Evolutionary conservation across 331 rosid species (phyloP), one percentile per base, ranked within the genome.

Genomic region (Malus hybrid): DNA sequence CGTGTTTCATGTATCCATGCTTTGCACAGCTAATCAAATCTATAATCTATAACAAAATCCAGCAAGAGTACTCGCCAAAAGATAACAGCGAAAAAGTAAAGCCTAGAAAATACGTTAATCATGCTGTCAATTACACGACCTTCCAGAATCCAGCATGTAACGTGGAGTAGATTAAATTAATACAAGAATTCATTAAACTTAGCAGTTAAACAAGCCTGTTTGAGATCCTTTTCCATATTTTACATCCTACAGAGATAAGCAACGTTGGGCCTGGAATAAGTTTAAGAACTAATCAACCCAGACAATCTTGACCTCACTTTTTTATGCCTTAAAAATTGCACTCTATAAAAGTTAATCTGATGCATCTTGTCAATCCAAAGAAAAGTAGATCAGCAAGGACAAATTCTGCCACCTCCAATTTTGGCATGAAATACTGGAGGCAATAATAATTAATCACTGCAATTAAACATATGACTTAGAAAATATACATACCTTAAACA

Each of bases 401-500:
- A 68, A 68, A 61, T 60, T 60, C 28, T 33, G 46, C 46, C 46
- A 28, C 19, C 46, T 65, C 30, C 10, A 76, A 16, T 68, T 28
- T 74, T 74, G 61, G 48, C 60, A 61, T 58, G 42, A 61, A 39
- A 39, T 10, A 65, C 19, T 16, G 42, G 30, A 28, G 15, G 60
- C 56, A 80, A 53, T 9, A 77, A 26, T 42, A 75, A 68, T 62
- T 24, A 74, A 61, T 79, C 48, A 62, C 32, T 20, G 22, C 56
- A 10, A 30, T 20, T 29, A 2, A 29, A 63, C 34, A 44, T 26
- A 48, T n/a, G 48, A 62, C 8, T 6, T 2, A 28, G 42, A 73
- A 75, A 77, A 72, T 66, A 57, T 60, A 75, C 70, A 62, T 77
- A 95, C 99, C 96, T 95, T 95, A 78, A 95, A 95, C 99, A 95